Base-by-base conservation (phyloP, 129 eudicot species). In the Centaurea solstitialis region DNA sequence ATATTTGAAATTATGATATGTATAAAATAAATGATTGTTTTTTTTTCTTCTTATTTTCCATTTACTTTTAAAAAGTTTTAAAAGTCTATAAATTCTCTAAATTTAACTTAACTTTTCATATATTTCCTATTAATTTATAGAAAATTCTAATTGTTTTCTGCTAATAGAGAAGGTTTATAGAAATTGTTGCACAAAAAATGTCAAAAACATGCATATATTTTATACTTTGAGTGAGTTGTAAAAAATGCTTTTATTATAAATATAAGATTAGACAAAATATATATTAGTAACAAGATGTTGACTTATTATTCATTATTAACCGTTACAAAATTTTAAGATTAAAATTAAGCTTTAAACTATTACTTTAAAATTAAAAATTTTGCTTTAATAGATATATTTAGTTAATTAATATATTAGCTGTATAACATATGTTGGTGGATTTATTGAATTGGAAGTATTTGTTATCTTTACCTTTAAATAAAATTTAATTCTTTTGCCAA, bases 401-500 rank as follows among this genome's bases (percentile, higher is more conserved):
- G 65, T 57, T n/a, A 57, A 57, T 17, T 57, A n/a, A 18, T 57
- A 18, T 4, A 35, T 33, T 75, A 59, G 4, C 45, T 21, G 21
- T 75, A 18, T 33, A 76, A 18, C 7, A 0, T 18, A 4, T n/a
- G 20, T 17, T 61, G 0, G 35, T 20, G 10, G 2, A 9, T 40
- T 67, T 22, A 76, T 26, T 3, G 12, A 22, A 22, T 64, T 64
- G 28, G 28, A 64, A 21, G 9, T 66, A 12, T 26, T 43, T 18
- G 30, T 75, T 20, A 35, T 7, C 15, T 30, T 47, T 9, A 82
- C 24, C 0, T 68, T 23, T n/a, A 67, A 24, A 37, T 50, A 53
- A 53, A 45, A 38, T 15, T 68, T 72, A 53, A 24, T 22, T 28
- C 11, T 72, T 72, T 35, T 65, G 77, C 83, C 83, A n/a, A 73